Evolutionary conservation across 139 green algal genomes (phyloP).

Genomic region (Micromonas commoda): DNA sequence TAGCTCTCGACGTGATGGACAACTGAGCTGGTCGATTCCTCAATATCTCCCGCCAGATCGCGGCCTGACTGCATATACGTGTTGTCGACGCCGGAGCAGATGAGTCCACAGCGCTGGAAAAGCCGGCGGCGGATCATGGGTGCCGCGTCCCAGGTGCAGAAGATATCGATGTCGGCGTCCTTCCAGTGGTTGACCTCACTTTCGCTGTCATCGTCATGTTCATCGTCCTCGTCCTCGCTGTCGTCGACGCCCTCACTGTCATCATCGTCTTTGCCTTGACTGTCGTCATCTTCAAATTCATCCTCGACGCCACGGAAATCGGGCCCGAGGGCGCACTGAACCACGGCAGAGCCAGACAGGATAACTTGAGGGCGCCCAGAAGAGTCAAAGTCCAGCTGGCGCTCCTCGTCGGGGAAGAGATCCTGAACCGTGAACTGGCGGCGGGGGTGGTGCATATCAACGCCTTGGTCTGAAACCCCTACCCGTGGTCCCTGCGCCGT

Average conservation of each 20-base stretch:
- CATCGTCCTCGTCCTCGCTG: not conserved
- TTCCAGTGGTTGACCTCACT: not conserved
- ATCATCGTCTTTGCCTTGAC: not conserved
- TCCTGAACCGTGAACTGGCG: not conserved
- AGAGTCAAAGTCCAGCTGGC: not conserved
- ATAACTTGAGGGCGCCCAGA: not conserved
- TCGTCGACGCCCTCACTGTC: not conserved
- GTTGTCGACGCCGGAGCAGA: constrained; percentile 21
- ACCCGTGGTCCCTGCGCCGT: not conserved
- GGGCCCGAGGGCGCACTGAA: not conserved
- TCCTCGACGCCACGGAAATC: not conserved
- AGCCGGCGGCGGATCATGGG: not conserved
- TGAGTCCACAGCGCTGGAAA: not conserved
- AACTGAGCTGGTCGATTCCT: not conserved
- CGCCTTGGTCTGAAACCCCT: too few relatives aligned
- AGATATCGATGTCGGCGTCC: constrained; percentile 1
- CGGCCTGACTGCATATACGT: not conserved
- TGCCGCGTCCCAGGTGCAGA: constrained; percentile 2
- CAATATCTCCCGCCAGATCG: not conserved
- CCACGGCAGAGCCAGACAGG: not conserved
- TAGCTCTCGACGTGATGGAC: constrained; percentile 13
- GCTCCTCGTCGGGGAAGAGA: not conserved
- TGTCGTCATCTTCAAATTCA: not conserved
- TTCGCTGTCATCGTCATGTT: not conserved
- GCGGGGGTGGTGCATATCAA: not conserved